Percentiles rank a stretch among this genome's conserved stretches.
Conservation (phyloP, 163 green algal species). For the Volvox carteri region DNA sequence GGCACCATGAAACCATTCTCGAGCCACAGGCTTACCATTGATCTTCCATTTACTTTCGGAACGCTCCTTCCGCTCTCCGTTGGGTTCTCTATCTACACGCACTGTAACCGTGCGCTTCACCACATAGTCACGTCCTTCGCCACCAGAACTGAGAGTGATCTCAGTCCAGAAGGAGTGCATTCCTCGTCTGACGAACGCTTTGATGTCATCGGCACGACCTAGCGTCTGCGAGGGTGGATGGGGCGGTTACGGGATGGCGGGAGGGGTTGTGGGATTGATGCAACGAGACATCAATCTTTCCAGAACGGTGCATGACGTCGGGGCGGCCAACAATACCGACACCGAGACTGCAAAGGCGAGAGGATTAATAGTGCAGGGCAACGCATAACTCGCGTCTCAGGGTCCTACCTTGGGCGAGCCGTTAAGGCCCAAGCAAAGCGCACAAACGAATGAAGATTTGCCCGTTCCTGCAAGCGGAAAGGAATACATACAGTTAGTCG, state of each 20-base stretch:
- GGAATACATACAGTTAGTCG: no score
- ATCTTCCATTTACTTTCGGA: constrained; percentile 74
- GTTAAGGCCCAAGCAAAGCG: constrained; percentile 91
- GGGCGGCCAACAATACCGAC: no score
- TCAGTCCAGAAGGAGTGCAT: constrained; percentile 73
- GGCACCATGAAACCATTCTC: no score
- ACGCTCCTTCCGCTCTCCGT: constrained; percentile 59
- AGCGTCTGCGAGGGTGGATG: constrained; percentile 77
- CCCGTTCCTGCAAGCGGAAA: constrained; percentile 84
- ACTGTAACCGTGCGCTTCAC: background rate
- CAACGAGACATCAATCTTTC: no score
- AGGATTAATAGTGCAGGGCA: background rate
- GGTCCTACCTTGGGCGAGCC: constrained; percentile 63
- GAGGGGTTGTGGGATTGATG: background rate
- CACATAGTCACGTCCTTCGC: constrained; percentile 32
- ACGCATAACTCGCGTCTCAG: no score
- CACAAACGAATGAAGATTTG: constrained; percentile 97
- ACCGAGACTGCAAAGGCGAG: background rate
- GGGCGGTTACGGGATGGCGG: background rate
- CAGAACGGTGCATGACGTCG: no score
- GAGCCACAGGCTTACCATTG: constrained; percentile 79
- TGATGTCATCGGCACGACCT: constrained; percentile 87
- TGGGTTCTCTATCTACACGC: background rate
- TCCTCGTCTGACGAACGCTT: constrained; percentile 87
- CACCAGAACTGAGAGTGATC: constrained; percentile 81